Evolutionary conservation across 2,329 filamentous ascomycete species (phyloP), one percentile per base, ranked within the genome.

Genomic region (Colletotrichum noveboracense): DNA sequence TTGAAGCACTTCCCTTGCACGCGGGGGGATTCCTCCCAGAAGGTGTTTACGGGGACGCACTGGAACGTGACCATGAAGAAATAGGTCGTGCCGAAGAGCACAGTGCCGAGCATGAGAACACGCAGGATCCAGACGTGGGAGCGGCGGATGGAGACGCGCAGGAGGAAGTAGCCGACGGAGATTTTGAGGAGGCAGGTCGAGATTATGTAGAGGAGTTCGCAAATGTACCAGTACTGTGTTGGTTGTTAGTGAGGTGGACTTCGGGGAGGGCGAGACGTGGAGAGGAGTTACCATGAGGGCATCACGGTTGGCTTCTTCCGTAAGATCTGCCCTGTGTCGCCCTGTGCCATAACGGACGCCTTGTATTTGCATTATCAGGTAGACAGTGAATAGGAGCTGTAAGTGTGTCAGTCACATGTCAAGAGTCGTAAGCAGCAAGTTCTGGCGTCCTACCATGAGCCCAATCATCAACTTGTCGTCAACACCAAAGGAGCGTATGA

Each of bases 11-110:
- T 79, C 26, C 84, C 85, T 10, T 78, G 75, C 12, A 77, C 71
- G 10, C 79, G 78, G 9, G 77, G 79, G 3, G 79, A 79, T 5
- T 78, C 76, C 24, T 82, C 81, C 86, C 86, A 87, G 70, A 86
- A 87, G 6, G 84, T 83, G 7, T 80, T 77, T 1, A 83, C 83
- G 12, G 86, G 85, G 28, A 79, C 78, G 68, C 86, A 87, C 74
- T 87, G 85, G 62, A 87, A 83, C 34, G 85, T 77, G 14, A 83
- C 83, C 73, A 86, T 83, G 75, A 87, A 84, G 78, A 87, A 85
- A 75, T 87, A 87, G 36, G 80, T 78, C 24, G 82, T n/a, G 58
- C 85, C 84, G 14, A 84, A 84, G 60, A 84, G 70, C 18, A 85
- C 79, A 14, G 85, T 86, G 66, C 82, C 78, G 48, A 79, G 65